Evolutionary conservation across 129 eudicot species (phyloP).

Genomic region (Calendula officinalis): DNA sequence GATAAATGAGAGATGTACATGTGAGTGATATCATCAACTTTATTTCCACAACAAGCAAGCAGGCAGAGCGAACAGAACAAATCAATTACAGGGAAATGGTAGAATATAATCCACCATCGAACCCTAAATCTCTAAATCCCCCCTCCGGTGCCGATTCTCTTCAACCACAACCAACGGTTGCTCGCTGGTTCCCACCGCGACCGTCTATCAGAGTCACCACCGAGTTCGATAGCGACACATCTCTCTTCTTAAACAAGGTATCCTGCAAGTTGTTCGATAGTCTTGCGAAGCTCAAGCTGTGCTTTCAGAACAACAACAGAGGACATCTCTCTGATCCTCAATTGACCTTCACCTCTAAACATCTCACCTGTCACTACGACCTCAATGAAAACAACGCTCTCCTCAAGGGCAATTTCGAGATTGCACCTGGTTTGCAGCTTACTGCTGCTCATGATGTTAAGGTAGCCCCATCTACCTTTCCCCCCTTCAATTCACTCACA

Average conservation of each 20-base stretch:
- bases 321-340: slow-evolving; percentile 74
- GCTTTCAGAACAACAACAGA: slow-evolving; percentile 54
- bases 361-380: slow-evolving; percentile 59
- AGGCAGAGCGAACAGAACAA: neutral
- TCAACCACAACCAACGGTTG: slow-evolving; percentile 6
- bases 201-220: slow-evolving; percentile 65
- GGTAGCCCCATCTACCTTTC: slow-evolving; percentile 30
- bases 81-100: slow-evolving; percentile 11
- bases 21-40: too few species aligned
- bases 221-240: slow-evolving; percentile 76
- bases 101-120: slow-evolving; percentile 8
- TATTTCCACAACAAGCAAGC: too few species aligned
- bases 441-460: slow-evolving; percentile 64
- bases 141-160: slow-evolving; percentile 7
- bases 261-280: slow-evolving; percentile 73
- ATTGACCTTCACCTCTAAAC: slow-evolving; percentile 49
- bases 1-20: too few species aligned
- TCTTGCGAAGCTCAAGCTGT: slow-evolving; percentile 62
- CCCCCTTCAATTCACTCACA: neutral
- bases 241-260: slow-evolving; percentile 60
- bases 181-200: slow-evolving; percentile 20
- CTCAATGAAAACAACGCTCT: slow-evolving; percentile 64
- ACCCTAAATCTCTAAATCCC: slow-evolving; percentile 1
- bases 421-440: slow-evolving; percentile 56
- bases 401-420: slow-evolving; percentile 42